These are phyloP conservation scores for Heliamphora exappendiculata DNA, from an alignment of 148 eudicot genomes.

Conservation along the genomic window DNA sequence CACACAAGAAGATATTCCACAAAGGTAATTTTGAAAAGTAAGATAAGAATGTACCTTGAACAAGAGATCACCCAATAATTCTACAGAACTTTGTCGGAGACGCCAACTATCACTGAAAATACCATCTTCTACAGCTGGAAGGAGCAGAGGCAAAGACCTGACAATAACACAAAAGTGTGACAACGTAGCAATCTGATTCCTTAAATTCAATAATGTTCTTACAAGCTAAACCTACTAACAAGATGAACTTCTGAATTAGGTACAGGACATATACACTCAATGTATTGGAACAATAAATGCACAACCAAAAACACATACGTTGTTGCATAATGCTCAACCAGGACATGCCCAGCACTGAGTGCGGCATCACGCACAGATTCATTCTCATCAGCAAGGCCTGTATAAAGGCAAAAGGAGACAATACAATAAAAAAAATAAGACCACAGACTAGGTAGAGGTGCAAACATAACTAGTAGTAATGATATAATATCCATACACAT, in stretches of 20 bases:
- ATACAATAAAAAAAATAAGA: background rate
- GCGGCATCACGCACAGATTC: constrained; percentile 99
- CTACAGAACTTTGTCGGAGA: constrained; percentile 95
- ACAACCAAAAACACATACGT: constrained; percentile 43
- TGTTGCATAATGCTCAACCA: constrained; percentile 95
- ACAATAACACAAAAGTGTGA: background rate
- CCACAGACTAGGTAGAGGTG: background rate
- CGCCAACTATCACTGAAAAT: constrained; percentile 98
- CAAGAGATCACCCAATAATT: constrained; percentile 84
- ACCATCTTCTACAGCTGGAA: constrained; percentile 99
- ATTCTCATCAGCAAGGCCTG: constrained; percentile 99
- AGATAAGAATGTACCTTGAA: constrained; percentile 56
- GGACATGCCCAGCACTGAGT: constrained; percentile 93
- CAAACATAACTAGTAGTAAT: background rate
- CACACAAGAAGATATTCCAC: background rate
- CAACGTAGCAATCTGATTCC: background rate
- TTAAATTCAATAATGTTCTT: background rate
- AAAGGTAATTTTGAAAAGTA: constrained; percentile 9
- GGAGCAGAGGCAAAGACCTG: constrained; percentile 92
- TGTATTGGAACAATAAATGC: background rate
- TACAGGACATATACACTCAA: background rate
- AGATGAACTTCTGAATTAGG: background rate
- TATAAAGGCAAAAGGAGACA: background rate
- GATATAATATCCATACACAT: background rate
- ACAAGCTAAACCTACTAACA: background rate